Evolutionary conservation across 352 stramenopile species (phyloP).

Genomic region (Lagenidium giganteum): DNA sequence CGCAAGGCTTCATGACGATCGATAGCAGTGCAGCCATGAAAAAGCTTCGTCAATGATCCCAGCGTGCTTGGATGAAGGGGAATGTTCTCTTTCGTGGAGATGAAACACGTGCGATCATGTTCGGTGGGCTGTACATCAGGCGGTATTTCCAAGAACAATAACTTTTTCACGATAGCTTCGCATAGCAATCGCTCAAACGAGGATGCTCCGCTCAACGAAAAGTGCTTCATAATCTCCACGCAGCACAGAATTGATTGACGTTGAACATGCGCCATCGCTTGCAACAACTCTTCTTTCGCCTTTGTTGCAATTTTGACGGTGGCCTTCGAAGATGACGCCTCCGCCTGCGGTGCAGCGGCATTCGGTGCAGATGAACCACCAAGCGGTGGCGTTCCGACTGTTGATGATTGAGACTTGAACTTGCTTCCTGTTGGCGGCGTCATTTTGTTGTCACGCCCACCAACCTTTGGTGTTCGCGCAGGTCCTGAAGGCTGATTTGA

Average conservation of each 20-base stretch:
- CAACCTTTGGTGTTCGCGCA: slow-evolving; percentile 17
- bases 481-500: slow-evolving; percentile 20
- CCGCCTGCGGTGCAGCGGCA: slow-evolving; percentile 1
- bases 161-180: slow-evolving; percentile 71
- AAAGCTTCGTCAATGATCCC: slow-evolving; percentile 47
- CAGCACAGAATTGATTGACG: slow-evolving; percentile 67
- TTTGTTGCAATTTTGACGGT: slow-evolving; percentile 61
- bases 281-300: slow-evolving; percentile 78
- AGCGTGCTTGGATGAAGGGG: slow-evolving; percentile 74
- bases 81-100: slow-evolving; percentile 80
- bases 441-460: slow-evolving; percentile 26
- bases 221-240: slow-evolving; percentile 65
- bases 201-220: slow-evolving; percentile 51
- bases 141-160: slow-evolving; percentile 81
- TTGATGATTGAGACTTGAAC: too few species aligned
- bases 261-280: slow-evolving; percentile 72
- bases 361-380: neutral
- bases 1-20: slow-evolving; percentile 70
- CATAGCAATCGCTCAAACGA: slow-evolving; percentile 79
- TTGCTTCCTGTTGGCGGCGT: slow-evolving; percentile 16
- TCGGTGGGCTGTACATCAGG: slow-evolving; percentile 79
- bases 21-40: slow-evolving; percentile 46
- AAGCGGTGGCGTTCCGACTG: neutral
- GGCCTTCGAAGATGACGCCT: slow-evolving; percentile 27
- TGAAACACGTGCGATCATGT: slow-evolving; percentile 80